Evolutionary conservation across 345 rosid species (phyloP), one percentile per base, ranked within the genome.

Genomic region (Syzygium grande): DNA sequence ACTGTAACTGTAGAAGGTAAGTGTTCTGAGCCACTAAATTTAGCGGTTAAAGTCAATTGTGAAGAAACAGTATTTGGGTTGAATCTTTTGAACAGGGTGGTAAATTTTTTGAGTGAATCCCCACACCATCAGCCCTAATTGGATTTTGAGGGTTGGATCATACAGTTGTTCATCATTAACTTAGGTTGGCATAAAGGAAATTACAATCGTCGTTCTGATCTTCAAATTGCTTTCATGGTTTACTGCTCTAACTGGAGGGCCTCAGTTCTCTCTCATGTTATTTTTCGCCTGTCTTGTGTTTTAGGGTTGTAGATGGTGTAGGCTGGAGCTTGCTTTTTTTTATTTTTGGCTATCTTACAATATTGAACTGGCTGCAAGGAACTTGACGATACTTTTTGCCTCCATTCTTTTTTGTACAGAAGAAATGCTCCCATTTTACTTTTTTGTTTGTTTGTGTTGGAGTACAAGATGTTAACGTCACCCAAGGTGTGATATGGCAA

Each of bases 31-130:
- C 95, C 93, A 77, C 88, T 98, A 87, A 92, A 92, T 46, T 56
- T 94, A 79, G 90, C 90, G 14, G 89, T 94, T 7, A 96, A 98
- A 93, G 93, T 96, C 89, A 98, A 98, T 87, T 96, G 99, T 83
- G 96, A 98, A 91, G 99, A 98, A 91, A 96, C 99, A 2, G 97
- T 98, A 30, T 96, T 98, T 86, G 99, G 98, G 89, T 89, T 95
- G 86, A 98, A 98, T 90, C 89, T 96, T 79, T 91, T 98, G 92
- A 96, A 96, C 90, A 94, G 96, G 90, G 92, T 95, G 38, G 96
- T 94, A 79, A 95, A 92, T 89, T 94, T 96, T 88, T 90, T 93
- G 88, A 93, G 85, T 84, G 98, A 96, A 88, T 61, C 91, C 86
- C 88, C 90, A 5, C 41, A 46, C 56, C 61, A 43, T 41, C 86